Evolutionary conservation across 108 stramenopile species (phyloP), one percentile per base, ranked within the genome.

Genomic region (Cyclostephanos invisitatus): DNA sequence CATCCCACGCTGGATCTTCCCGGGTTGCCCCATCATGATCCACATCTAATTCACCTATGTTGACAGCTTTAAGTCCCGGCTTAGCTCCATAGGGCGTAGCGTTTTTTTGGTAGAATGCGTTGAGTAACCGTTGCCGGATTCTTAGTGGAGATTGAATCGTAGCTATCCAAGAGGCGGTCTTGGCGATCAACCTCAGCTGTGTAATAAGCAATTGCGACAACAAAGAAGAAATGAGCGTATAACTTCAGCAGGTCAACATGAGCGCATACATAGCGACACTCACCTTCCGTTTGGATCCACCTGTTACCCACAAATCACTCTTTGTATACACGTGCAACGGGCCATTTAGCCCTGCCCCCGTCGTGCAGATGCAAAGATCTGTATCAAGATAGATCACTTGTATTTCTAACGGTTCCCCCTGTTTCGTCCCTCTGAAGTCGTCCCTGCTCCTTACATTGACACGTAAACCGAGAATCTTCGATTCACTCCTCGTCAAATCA

Each of bases 321-420:
- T 84, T 84, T 18, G 87, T 88, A 60, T 86, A 88, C 15, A 88
- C 85, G 37, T 75, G 77, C 42, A 86, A 76, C 9, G 84, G 77
- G 3, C 77, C 73, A 37, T 87, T 66, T 4, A 68, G 27, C 12
- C 68, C 74, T 28, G 70, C 59, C 29, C 68, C 72, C 24, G 84
- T 75, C 7, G 83, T 83, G 15, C 68, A 67, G 55, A 88, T 75
- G 65, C 87, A 88, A 10, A 88, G 62, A 74, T 88, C 85, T 27
- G 55, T 70, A 59, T 88, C 87, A 36, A 83, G 61, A 70, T 88
- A 88, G 27, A 88, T 44, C 12, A 88, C 59, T 62, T 84, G 83
- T 25, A 86, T 32, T 62, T 73, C 70, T 32, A 83, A 48, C 36
- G 83, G 81, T 20, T 67, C 37, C 21, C 83, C 73, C 46, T 62